Evolutionary conservation across 176 grass and related monocot species (phyloP).

Genomic region (Eremochloa ophiuroides): DNA sequence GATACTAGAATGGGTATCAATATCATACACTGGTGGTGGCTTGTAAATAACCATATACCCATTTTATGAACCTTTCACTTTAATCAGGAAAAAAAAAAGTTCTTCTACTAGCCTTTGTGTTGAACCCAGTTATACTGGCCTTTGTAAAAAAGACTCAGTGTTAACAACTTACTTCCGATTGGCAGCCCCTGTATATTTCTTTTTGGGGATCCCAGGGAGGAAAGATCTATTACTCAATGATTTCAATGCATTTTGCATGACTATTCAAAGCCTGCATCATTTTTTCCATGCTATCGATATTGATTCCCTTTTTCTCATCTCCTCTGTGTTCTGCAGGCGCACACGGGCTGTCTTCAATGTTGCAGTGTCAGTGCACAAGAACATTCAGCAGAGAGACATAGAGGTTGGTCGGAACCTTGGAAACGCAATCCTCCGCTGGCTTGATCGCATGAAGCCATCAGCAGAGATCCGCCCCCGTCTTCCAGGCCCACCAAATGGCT

Average conservation of each 20-base stretch:
- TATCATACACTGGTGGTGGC: not conserved
- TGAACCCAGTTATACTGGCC: not conserved
- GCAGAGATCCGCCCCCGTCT: constrained; percentile 76
- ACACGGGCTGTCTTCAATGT: constrained; percentile 64
- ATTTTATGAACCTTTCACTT: not conserved
- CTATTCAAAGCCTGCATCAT: not conserved
- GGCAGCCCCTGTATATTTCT: not conserved
- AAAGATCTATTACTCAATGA: not conserved
- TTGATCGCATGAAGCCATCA: constrained; percentile 93
- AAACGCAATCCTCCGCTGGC: constrained; percentile 73
- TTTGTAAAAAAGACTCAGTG: not conserved
- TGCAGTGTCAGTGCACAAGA: constrained; percentile 86
- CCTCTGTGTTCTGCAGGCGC: constrained; percentile 44
- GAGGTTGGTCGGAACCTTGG: constrained; percentile 81
- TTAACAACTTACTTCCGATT: not conserved
- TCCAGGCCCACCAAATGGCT: constrained; percentile 14
- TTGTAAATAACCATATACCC: not conserved
- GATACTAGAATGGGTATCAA: not conserved
- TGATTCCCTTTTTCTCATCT: not conserved
- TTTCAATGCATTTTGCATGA: not conserved
- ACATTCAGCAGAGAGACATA: constrained; percentile 87
- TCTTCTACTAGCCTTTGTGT: not conserved
- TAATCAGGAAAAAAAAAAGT: not conserved
- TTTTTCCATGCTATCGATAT: not conserved
- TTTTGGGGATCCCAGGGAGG: not conserved